Conservation (phyloP, 192 early-diverging fungal species). For the Tieghemiomyces parasiticus region DNA sequence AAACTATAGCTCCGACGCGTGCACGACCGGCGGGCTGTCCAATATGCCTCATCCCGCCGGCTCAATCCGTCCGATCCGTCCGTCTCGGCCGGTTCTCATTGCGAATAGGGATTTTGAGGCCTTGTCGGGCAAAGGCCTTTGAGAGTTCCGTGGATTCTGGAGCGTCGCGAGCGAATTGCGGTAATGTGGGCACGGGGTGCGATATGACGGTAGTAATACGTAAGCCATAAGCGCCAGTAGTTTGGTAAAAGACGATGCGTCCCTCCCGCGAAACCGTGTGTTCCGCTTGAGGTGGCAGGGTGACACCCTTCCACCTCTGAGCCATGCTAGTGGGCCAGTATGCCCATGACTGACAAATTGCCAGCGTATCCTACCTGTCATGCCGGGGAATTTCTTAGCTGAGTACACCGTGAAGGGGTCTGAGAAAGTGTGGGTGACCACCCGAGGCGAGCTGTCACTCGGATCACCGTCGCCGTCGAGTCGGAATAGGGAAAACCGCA, state of each 20-base stretch:
- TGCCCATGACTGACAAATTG: background rate
- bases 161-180: conserved; percentile 1
- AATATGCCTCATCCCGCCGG: too few species aligned
- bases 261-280: background rate
- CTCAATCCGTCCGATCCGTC: too few species aligned
- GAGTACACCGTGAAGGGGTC: conserved; percentile 65
- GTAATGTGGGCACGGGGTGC: conserved; percentile 4
- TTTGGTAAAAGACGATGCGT: conserved; percentile 6
- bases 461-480: conserved; percentile 38
- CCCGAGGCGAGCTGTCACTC: conserved; percentile 27
- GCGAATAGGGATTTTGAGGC: conserved; percentile 64
- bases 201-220: conserved; percentile 1
- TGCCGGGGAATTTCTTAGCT: conserved; percentile 69
- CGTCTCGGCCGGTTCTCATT: conserved; percentile 25
- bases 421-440: conserved; percentile 38
- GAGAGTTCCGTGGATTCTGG: conserved; percentile 65
- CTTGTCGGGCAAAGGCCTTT: conserved; percentile 60
- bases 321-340: background rate
- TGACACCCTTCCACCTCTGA: background rate
- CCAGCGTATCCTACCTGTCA: conserved; percentile 43
- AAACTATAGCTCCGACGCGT: too few species aligned
- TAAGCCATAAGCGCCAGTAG: background rate
- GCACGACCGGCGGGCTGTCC: too few species aligned
- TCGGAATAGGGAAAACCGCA: conserved; percentile 55
- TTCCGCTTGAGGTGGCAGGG: background rate